Evolutionary conservation across 345 rosid species (phyloP), one percentile per base, ranked within the genome.

Genomic region (Ceriops zippeliana): DNA sequence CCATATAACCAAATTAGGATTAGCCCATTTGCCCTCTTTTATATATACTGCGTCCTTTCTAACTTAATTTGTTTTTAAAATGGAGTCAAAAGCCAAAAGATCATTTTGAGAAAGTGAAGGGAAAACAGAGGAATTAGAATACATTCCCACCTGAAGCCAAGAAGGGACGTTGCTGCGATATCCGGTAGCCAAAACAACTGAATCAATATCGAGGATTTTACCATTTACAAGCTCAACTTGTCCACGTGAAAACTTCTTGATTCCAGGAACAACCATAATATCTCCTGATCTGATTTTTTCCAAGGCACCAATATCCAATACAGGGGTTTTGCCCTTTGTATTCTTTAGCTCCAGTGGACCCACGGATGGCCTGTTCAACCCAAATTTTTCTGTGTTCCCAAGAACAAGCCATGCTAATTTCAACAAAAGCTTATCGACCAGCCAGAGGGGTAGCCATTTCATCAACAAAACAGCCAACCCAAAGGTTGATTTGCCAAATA

Each of bases 141-240:
- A 54, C 85, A 86, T 31, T 91, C 84, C 80, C 80, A 89, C 91
- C 90, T 86, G 82, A 68, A 91, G 85, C 96, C 97, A 91, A 38
- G 60, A 76, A 34, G 89, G 87, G 62, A 85, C 89, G 69, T 84
- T 89, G 83, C 96, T 89, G 24, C 89, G 83, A 62, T 87, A 89
- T 6, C 97, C 93, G 24, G 96, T 91, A 17, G 97, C 97, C 2
- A 91, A 77, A 11, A 91, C 63, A 10, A 91, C 86, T 1, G 93
- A 69, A 63, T 87, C 93, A 4, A 89, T 76, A 16, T 80, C 88
- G 15, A 89, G 79, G 47, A 58, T 52, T 49, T 82, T 73, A 35
- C 93, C 96, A 49, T 86, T 82, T 20, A 80, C 83, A 53, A 91
- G 79, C 70, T 89, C 91, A 17, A 84, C 96, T 80, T 70, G 82